Evolutionary conservation across 768 basidiomycete species (phyloP).

Genomic region (Termitomyces sp.): DNA sequence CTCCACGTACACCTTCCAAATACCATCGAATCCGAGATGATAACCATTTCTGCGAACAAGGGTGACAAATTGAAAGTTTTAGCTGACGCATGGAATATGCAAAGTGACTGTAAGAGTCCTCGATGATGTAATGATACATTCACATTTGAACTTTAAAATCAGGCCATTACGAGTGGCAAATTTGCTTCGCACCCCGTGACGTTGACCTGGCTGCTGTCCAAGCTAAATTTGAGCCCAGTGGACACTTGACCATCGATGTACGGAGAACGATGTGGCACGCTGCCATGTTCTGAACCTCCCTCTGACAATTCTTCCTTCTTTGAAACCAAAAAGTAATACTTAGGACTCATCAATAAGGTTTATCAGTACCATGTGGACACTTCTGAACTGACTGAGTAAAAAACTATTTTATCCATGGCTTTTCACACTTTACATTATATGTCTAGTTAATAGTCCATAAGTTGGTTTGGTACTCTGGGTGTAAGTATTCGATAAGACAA

Average conservation of each 20-base stretch:
- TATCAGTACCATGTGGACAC: not conserved
- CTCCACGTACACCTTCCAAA: conserved; percentile 44
- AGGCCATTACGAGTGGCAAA: conserved; percentile 63
- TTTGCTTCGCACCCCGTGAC: conserved; percentile 46
- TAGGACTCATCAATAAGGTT: not conserved
- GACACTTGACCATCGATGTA: conserved; percentile 43
- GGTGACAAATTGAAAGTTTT: conserved; percentile 52
- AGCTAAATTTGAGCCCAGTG: conserved; percentile 40
- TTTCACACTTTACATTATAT: not conserved
- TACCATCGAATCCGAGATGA: conserved; percentile 52
- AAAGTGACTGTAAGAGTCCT: conserved; percentile 46
- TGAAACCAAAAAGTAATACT: not conserved
- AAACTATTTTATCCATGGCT: not conserved
- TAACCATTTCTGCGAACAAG: conserved; percentile 54
- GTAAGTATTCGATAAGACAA: not conserved
- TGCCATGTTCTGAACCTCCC: not conserved
- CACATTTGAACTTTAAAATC: not conserved
- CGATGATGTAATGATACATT: not conserved
- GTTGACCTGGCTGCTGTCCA: conserved; percentile 48
- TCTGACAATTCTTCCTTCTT: not conserved
- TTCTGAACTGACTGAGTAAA: not conserved
- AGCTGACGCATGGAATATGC: conserved; percentile 59
- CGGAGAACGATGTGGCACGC: conserved; percentile 16
- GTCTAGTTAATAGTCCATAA: conserved; percentile 1
- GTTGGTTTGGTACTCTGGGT: not conserved